Evolutionary conservation across 106 monocot genomes (phyloP), one percentile per base, ranked within the genome.

Genomic region (Posidonia australis): DNA sequence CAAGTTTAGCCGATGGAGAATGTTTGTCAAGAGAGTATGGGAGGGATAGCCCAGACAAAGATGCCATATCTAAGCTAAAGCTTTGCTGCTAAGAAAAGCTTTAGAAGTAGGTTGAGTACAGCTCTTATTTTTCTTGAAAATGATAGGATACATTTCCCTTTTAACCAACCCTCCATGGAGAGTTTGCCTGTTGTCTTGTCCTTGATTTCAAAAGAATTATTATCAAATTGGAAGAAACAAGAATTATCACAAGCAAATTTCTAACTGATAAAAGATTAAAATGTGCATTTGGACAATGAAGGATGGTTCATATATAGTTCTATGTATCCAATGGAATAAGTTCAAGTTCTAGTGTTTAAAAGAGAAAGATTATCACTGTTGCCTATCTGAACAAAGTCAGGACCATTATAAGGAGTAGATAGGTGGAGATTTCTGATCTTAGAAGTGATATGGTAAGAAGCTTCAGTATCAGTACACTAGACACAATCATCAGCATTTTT

Each of bases 391-490:
- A 56, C 19, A 10, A 11, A 11, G 25, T 56, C 55, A 56, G 19
- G 12, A n/a, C 55, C 55, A n/a, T 20, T 17, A 25, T 56, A 56
- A 25, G 16, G 19, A 19, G 16, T n/a, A 11, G 25, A 20, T 10
- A 22, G 0, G 19, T 11, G 11, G 25, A 56, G 25, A 11, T 20
- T 22, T 11, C 21, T 20, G 5, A 25, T 19, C 12, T 56, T 11
- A 11, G 55, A 25, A 11, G 55, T 19, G 12, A 25, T 25, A 56
- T 56, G 55, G 25, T 56, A n/a, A n/a, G 55, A 22, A 11, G 55
- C 55, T 10, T n/a, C 55, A 19, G 55, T 56, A n/a, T 56, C 55
- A 22, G 55, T 11, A 22, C 11, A 56, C 55, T n/a, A 56, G 46
- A 46, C 46, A 46, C 17, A 12, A 46, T 46, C 46, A 46, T 46